These are phyloP conservation scores for Phytophthora lateralis DNA, from an alignment of 352 stramenopile genomes.

Conservation along the genomic window DNA sequence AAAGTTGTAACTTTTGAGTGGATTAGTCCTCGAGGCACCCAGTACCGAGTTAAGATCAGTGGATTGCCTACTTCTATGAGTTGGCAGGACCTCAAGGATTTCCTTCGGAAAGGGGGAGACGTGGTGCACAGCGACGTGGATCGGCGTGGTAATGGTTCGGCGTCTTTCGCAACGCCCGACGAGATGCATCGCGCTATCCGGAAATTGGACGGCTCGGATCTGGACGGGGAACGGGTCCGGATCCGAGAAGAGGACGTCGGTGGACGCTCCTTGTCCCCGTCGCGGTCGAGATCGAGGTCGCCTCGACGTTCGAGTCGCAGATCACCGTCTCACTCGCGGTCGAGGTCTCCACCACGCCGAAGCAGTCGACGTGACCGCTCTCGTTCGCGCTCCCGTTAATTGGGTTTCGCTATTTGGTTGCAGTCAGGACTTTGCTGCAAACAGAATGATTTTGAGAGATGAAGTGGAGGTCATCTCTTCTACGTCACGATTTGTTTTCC, in stretches of 20 bases:
- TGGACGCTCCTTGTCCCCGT: slow-evolving; percentile 16
- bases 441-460: slow-evolving; percentile 22
- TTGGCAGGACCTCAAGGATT: slow-evolving; percentile 73
- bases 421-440: slow-evolving; percentile 7
- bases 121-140: slow-evolving; percentile 75
- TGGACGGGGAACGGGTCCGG: slow-evolving; percentile 54
- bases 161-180: slow-evolving; percentile 65
- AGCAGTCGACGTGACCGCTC: slow-evolving; percentile 42
- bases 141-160: slow-evolving; percentile 59
- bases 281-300: slow-evolving; percentile 31
- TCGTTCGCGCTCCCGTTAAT: slow-evolving; percentile 35
- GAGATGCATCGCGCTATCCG: slow-evolving; percentile 63
- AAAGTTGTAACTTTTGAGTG: slow-evolving; percentile 4
- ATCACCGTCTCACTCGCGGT: slow-evolving; percentile 23
- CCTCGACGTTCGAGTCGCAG: slow-evolving; percentile 17
- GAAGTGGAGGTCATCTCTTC: background rate
- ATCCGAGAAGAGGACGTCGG: slow-evolving; percentile 39
- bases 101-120: slow-evolving; percentile 59
- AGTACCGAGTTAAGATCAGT: slow-evolving; percentile 57
- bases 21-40: slow-evolving; percentile 48
- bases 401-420: slow-evolving; percentile 3
- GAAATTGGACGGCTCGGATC: slow-evolving; percentile 53
- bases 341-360: slow-evolving; percentile 32
- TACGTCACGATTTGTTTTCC: slow-evolving; percentile 6
- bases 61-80: slow-evolving; percentile 53